Percentiles rank a stretch among this genome's conserved stretches.
Evolutionary conservation across 257 asterid genomes (phyloP).

Genomic region (Solanum ossicruentum): DNA sequence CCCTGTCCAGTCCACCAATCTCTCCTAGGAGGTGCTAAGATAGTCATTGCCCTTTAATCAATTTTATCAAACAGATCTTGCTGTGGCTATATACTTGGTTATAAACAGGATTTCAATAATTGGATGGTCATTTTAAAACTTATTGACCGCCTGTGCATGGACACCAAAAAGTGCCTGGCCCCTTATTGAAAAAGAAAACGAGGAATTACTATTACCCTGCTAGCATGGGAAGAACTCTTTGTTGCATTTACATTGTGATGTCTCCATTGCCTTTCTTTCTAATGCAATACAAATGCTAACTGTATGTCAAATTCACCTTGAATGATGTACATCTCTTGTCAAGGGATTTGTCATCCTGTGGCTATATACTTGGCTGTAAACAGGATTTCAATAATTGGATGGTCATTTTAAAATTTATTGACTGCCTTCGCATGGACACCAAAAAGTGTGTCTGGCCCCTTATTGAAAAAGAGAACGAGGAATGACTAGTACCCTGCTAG

Average conservation of each 20-base stretch:
- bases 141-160: background rate
- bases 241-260: background rate
- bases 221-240: background rate
- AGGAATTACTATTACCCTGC: background rate
- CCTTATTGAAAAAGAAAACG: background rate
- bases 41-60: background rate
- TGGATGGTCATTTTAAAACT: background rate
- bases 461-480: background rate
- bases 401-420: background rate
- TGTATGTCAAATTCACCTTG: background rate
- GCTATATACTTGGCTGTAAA: background rate
- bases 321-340: background rate
- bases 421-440: background rate
- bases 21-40: background rate
- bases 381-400: background rate
- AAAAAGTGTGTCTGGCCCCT: background rate
- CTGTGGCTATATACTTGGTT: background rate
- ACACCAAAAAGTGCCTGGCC: background rate
- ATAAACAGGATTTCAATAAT: background rate
- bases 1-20: background rate
- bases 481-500: background rate
- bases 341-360: background rate
- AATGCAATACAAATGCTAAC: background rate
- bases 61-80: background rate
- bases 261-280: background rate